Evolutionary conservation across 345 rosid genomes (phyloP), one percentile per base, ranked within the genome.

Genomic region (Citrus sp.): DNA sequence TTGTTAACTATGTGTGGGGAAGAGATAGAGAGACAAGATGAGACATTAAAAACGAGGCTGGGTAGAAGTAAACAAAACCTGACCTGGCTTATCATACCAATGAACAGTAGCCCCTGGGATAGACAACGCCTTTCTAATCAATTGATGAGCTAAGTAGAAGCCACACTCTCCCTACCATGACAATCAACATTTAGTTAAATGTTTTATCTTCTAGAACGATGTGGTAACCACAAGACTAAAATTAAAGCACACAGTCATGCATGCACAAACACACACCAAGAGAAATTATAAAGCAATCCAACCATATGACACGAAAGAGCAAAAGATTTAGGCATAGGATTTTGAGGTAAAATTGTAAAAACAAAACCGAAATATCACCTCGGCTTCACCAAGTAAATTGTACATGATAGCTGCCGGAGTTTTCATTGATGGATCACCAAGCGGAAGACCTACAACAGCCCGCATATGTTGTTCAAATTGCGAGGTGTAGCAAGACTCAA

Each of bases 61-160:
- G 67, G 46, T 64, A 68, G 19, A 65, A 51, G 42, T 66, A 28
- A 66, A 67, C 38, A 80, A 54, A 64, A 67, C 70, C 90, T 76
- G 79, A 92, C 99, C 98, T 96, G 97, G 90, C 79, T 96, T 96
- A 81, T 94, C 95, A 74, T 96, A 96, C 98, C 99, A 94, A 92
- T 94, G 97, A 77, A 92, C 91, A 78, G 91, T 80, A 78, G 95
- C 97, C 66, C 98, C 97, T 5, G 87, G 91, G 70, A 89, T 83
- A 59, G 67, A 49, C 78, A 94, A 80, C 54, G 98, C 98, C 81
- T 91, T 92, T 77, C 82, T 88, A 75, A 92, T 88, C 73, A 92
- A 81, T 78, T 78, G 80, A 84, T 91, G 84, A 73, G 97, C 98
- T 72, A 90, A 80, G 67, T 54, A 77, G 79, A 92, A 94, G 81